Evolutionary conservation across 352 stramenopile genomes (phyloP).

Genomic region (Phytopythium delawarense): DNA sequence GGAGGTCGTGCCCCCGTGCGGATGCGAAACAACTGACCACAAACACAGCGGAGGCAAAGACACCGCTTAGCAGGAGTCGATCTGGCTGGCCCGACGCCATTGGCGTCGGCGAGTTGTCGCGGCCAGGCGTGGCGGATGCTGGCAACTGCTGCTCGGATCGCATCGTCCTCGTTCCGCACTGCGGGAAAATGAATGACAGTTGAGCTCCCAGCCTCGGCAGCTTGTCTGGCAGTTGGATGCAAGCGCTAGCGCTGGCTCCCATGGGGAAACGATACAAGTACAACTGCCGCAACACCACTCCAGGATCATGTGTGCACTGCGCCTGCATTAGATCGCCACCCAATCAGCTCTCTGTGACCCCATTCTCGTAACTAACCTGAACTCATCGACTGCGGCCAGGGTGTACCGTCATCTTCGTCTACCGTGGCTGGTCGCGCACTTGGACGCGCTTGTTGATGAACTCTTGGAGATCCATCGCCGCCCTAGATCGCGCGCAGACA

Average conservation of each 20-base stretch:
- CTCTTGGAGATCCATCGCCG: slow-evolving; percentile 69
- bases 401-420: background rate
- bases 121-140: background rate
- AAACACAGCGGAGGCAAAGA: background rate
- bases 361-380: background rate
- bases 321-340: background rate
- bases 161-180: too few relatives aligned
- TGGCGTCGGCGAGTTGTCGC: background rate
- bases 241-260: too few relatives aligned
- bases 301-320: background rate
- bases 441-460: slow-evolving; percentile 73
- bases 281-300: too few relatives aligned
- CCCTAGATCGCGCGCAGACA: slow-evolving; percentile 25
- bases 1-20: background rate
- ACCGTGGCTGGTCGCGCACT: slow-evolving; percentile 26
- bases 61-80: background rate
- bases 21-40: background rate
- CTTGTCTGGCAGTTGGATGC: too few relatives aligned
- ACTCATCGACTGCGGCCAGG: background rate
- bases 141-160: background rate
- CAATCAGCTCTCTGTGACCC: background rate
- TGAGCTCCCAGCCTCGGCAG: too few relatives aligned
- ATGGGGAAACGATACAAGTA: too few relatives aligned
- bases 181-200: too few relatives aligned
- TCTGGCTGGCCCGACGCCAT: background rate